Evolutionary conservation across 225 moss, liverwort and hornwort species (phyloP).

Genomic region (Sphagnum contortum): DNA sequence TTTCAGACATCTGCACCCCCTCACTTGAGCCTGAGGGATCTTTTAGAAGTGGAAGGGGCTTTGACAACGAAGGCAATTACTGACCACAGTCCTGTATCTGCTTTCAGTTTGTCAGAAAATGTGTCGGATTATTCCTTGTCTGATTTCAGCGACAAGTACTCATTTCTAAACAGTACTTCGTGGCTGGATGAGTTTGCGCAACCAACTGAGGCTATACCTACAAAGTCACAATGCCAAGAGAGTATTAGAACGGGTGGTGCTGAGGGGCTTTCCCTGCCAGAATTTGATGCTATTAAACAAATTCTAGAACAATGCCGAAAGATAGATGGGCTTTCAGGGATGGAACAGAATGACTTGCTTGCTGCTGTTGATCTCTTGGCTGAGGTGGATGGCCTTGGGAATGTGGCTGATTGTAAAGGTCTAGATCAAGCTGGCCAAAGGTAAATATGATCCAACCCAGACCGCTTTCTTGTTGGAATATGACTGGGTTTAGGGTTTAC

Average conservation of each 20-base stretch:
- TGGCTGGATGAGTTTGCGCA: conserved; percentile 46
- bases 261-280: conserved; percentile 52
- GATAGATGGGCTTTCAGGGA: conserved; percentile 36
- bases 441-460: conserved; percentile 12
- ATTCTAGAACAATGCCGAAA: conserved; percentile 33
- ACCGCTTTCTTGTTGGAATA: too few species aligned
- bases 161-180: conserved; percentile 43
- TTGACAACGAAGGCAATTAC: conserved; percentile 2
- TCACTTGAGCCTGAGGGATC: conserved; percentile 24
- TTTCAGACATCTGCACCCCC: conserved; percentile 6
- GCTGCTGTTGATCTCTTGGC: conserved; percentile 70
- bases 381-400: conserved; percentile 84
- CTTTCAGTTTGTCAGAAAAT: conserved; percentile 17
- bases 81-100: conserved; percentile 19
- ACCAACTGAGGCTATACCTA: conserved; percentile 17
- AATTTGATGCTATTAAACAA: conserved; percentile 49
- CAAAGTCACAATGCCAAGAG: conserved; percentile 21
- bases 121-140: conserved; percentile 1
- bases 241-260: conserved; percentile 51
- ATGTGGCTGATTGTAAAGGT: conserved; percentile 46
- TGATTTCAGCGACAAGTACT: conserved; percentile 31
- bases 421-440: conserved; percentile 76
- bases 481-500: too few species aligned
- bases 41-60: conserved; percentile 25
- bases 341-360: conserved; percentile 58